Evolutionary conservation across 495 filamentous ascomycete genomes (phyloP).

Genomic region (Lindgomyces ingoldianus): DNA sequence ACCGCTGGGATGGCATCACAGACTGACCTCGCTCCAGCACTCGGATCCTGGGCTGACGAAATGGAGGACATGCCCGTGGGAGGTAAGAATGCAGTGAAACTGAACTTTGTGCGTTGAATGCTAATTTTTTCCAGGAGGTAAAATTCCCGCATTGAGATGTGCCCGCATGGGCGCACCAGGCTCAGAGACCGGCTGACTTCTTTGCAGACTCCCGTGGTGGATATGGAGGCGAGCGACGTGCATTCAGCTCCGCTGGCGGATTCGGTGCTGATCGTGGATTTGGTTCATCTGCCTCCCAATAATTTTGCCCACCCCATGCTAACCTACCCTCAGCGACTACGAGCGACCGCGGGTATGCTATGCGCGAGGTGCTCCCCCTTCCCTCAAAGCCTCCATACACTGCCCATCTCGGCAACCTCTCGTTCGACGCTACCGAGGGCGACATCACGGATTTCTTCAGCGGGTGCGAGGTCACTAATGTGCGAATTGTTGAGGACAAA

Average conservation of each 20-base stretch:
- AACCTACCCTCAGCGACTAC: neutral
- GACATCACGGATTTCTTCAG: conserved; percentile 83
- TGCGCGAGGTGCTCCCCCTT: conserved; percentile 78
- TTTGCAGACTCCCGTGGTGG: conserved; percentile 15
- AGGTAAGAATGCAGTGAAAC: conserved; percentile 56
- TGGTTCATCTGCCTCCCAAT: conserved; percentile 36
- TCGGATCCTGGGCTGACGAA: conserved; percentile 97
- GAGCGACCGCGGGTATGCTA: conserved; percentile 26
- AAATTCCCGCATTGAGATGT: conserved; percentile 10
- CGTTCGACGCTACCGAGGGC: conserved; percentile 81
- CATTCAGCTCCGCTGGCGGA: conserved; percentile 49
- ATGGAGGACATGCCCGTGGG: conserved; percentile 81
- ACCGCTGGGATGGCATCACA: too few relatives aligned
- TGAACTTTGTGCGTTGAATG: conserved; percentile 14
- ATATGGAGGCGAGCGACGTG: conserved; percentile 52
- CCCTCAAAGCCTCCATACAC: conserved; percentile 92
- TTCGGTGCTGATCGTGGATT: conserved; percentile 47
- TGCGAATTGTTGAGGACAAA: conserved; percentile 95
- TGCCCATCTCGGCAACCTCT: conserved; percentile 92
- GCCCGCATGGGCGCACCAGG: neutral
- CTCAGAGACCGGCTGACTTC: neutral
- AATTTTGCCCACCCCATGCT: neutral
- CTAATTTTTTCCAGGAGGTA: conserved; percentile 40
- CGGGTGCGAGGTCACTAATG: conserved; percentile 79
- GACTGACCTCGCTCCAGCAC: conserved; percentile 60